Base-by-base conservation (phyloP, 2,329 filamentous ascomycete genomes). In the Xylariaceae sp. region DNA sequence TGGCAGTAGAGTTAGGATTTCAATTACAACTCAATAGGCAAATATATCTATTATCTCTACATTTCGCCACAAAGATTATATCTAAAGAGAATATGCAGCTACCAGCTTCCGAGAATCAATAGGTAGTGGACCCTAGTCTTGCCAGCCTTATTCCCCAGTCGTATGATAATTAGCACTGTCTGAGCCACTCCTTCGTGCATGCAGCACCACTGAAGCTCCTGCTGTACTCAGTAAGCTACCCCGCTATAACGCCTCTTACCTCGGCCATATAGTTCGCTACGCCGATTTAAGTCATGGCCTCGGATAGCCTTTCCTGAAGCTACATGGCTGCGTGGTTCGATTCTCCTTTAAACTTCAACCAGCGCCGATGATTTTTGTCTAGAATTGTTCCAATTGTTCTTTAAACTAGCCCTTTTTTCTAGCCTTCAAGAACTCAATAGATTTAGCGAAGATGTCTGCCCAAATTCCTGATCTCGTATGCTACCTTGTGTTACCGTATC, bases 381-480 rank as follows among this genome's bases (percentile, higher is more conserved):
- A 41, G 18, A 36, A 42, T 15, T 21, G 41, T 45, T 29, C 24
- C 16, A 4, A 3, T n/a, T n/a, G n/a, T n/a, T n/a, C n/a, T n/a
- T n/a, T n/a, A n/a, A 41, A 35, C 33, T 27, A 45, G 32, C 5
- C n/a, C 24, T 23, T 39, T 37, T 13, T 18, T 23, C 37, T 24
- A 21, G 33, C 15, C 40, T 39, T 33, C 37, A 6, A 42, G 41
- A 32, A 16, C 13, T 41, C 26, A 11, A 27, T 30, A 54, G 49
- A 62, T 48, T 23, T 8, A 37, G 2, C 39, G 49, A 29, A n/a
- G 32, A 70, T 70, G 68, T 68, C 67, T 26, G 62, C 65, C 32
- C 55, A 57, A 23, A 70, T 70, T 30, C 68, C 68, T 18, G 66
- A 66, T 59, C 60, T 70, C 32, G 68, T 70, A 67, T 30, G 48